phyloP scores from a whole-genome alignment of 2,329 filamentous ascomycete genomes.

The Venturia aucupariae region DNA sequence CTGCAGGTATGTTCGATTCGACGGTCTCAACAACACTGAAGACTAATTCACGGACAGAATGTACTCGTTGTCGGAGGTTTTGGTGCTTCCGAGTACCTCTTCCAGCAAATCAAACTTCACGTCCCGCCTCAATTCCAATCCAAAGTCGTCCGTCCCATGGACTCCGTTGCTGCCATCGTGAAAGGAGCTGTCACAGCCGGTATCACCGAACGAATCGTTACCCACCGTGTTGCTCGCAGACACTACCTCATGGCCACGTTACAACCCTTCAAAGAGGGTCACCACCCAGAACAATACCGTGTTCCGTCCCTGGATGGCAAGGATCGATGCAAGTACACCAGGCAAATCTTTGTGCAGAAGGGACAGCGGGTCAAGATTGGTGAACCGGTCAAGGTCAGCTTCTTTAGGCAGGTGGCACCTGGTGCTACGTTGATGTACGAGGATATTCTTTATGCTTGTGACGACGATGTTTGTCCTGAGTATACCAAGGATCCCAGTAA shows the following conservation, averaged over 20 bases:
- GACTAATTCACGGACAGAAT: slow-evolving; percentile 46
- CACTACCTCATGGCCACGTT: slow-evolving; percentile 99
- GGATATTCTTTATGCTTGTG: slow-evolving; percentile 93
- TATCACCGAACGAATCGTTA: slow-evolving; percentile 94
- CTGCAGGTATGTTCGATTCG: slow-evolving; percentile 52
- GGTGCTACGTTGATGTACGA: slow-evolving; percentile 99
- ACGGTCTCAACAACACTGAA: no score
- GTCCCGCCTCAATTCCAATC: slow-evolving; percentile 97
- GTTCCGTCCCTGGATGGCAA: slow-evolving; percentile 94
- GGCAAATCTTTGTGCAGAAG: slow-evolving; percentile 98
- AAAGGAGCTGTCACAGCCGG: slow-evolving; percentile 96
- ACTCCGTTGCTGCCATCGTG: slow-evolving; percentile 96
- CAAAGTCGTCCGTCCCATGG: slow-evolving; percentile 97
- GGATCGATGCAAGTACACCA: slow-evolving; percentile 95
- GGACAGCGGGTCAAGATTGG: slow-evolving; percentile 98
- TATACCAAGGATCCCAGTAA: slow-evolving; percentile 99
- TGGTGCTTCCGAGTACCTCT: slow-evolving; percentile 95
- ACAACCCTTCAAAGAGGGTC: slow-evolving; percentile 97
- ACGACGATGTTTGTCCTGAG: slow-evolving; percentile 95
- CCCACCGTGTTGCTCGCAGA: slow-evolving; percentile 89
- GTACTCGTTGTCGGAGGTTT: slow-evolving; percentile 97
- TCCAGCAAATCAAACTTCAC: slow-evolving; percentile 98
- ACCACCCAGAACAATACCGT: slow-evolving; percentile 96
- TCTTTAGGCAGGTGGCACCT: slow-evolving; percentile 95
- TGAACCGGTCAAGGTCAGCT: slow-evolving; percentile 96